Conservation (phyloP, 169 alveolate genomes). For the Plasmodium coatneyi region DNA sequence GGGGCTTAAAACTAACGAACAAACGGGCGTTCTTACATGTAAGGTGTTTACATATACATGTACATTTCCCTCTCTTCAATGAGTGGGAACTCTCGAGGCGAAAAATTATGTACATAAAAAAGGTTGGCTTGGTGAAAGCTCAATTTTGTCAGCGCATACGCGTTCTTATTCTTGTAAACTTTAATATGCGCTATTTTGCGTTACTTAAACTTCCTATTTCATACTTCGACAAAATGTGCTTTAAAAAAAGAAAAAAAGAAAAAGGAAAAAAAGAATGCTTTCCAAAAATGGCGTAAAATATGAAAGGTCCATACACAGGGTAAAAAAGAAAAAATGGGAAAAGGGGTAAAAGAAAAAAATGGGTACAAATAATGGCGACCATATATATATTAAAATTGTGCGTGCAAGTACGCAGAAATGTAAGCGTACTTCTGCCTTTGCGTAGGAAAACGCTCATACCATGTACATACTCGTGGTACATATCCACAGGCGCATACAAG, state of each 20-base stretch:
- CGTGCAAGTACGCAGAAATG: neutral
- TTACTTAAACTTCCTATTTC: neutral
- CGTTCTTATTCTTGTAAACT: neutral
- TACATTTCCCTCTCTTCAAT: neutral
- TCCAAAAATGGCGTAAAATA: neutral
- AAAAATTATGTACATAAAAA: neutral
- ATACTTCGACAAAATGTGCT: conserved; percentile 3
- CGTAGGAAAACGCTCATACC: neutral
- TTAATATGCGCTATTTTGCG: neutral
- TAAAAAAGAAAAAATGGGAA: neutral
- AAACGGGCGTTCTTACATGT: neutral
- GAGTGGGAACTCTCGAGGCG: neutral
- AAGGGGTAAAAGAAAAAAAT: neutral
- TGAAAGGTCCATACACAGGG: neutral
- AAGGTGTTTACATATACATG: neutral
- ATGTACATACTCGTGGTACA: neutral
- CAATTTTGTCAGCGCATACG: neutral
- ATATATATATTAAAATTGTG: neutral
- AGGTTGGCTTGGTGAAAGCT: neutral
- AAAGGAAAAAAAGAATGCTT: neutral
- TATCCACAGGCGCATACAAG: neutral
- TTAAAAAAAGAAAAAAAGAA: neutral
- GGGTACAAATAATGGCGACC: neutral
- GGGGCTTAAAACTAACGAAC: neutral
- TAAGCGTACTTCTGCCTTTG: neutral